Evolutionary conservation across 345 rosid genomes (phyloP).

Genomic region (Eutrema yunnanense): DNA sequence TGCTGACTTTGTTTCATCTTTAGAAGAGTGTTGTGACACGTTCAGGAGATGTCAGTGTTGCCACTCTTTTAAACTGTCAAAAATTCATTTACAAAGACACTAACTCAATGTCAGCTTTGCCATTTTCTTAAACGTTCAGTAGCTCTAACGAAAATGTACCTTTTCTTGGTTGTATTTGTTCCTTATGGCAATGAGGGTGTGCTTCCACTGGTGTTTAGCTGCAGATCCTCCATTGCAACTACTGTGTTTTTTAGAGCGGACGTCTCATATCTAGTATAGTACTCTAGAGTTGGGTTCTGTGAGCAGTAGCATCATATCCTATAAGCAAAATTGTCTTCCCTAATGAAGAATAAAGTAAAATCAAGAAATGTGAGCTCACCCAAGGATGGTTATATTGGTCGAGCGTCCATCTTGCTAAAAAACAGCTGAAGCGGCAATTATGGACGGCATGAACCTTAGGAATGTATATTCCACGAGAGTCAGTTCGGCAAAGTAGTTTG

Average conservation of each 20-base stretch:
- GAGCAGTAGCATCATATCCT: background rate
- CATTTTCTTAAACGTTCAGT: background rate
- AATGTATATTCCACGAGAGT: constrained; percentile 64
- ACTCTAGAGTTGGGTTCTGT: constrained; percentile 74
- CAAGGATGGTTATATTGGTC: constrained; percentile 22
- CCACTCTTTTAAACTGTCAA: constrained; percentile 65
- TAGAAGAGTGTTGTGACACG: too few species aligned
- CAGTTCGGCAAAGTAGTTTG: constrained; percentile 71
- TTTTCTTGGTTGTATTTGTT: constrained; percentile 32
- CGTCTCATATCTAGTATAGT: constrained; percentile 51
- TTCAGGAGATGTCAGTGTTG: constrained; percentile 44
- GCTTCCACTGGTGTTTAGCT: too few species aligned
- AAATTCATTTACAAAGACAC: background rate
- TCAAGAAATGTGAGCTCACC: constrained; percentile 22
- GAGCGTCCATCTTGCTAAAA: constrained; percentile 78
- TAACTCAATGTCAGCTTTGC: constrained; percentile 31
- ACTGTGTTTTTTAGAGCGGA: too few species aligned
- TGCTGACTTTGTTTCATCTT: too few species aligned
- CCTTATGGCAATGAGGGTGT: too few species aligned
- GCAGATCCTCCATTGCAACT: too few species aligned
- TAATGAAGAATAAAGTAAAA: background rate
- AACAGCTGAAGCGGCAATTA: constrained; percentile 77
- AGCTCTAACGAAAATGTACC: constrained; percentile 44
- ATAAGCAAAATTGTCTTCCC: background rate
- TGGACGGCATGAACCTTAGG: constrained; percentile 63